Conservation (phyloP, 2,329 filamentous ascomycete species). For the Penicillium sp. region DNA sequence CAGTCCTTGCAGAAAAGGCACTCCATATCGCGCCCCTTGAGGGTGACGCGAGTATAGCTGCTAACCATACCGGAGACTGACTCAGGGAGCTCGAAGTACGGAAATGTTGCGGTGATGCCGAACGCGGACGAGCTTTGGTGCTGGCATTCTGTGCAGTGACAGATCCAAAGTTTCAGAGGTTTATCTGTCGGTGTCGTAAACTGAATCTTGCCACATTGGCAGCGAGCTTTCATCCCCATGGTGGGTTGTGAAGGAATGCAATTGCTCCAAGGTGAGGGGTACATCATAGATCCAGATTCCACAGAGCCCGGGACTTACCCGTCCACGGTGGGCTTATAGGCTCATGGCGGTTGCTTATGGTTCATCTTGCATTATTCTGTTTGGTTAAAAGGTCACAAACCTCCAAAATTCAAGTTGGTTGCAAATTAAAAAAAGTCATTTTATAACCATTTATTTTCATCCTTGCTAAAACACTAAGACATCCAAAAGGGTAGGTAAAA, state of each 20-base stretch:
- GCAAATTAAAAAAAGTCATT: too few species aligned
- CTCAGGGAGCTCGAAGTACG: constrained; percentile 58
- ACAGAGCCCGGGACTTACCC: background rate
- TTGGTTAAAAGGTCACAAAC: background rate
- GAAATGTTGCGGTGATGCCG: constrained; percentile 68
- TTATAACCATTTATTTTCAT: too few species aligned
- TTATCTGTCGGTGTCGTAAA: constrained; percentile 62
- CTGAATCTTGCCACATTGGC: constrained; percentile 62
- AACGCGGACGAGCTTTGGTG: constrained; percentile 66
- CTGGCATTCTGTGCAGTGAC: constrained; percentile 67
- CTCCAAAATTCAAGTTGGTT: background rate
- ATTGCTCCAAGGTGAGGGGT: background rate
- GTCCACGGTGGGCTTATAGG: too few species aligned
- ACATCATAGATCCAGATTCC: background rate
- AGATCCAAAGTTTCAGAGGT: constrained; percentile 67
- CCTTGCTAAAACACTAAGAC: too few species aligned
- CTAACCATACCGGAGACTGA: constrained; percentile 18
- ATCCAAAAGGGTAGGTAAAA: too few species aligned
- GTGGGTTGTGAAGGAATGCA: background rate
- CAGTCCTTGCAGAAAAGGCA: constrained; percentile 68
- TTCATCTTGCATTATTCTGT: too few species aligned
- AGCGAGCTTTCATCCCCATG: constrained; percentile 56
- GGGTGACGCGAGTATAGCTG: constrained; percentile 53
- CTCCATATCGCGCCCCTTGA: constrained; percentile 57
- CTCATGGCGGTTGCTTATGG: too few species aligned